Conservation (phyloP, 2,329 filamentous ascomycete genomes). For the Fusarium pseudocircinatum region DNA sequence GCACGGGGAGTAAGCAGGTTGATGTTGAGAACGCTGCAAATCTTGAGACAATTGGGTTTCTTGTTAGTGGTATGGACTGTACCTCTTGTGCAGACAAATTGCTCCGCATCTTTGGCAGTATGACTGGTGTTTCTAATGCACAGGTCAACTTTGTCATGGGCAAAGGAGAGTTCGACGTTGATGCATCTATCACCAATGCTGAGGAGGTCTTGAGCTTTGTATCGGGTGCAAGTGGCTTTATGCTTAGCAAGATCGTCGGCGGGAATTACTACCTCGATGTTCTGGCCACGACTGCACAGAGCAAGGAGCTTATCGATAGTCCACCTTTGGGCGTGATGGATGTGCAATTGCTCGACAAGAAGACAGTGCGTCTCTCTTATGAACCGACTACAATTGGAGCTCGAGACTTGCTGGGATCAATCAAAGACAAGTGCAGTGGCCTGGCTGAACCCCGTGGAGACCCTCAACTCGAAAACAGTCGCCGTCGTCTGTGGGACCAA, state of each 20-base stretch:
- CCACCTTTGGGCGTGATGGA: not conserved
- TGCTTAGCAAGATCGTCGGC: constrained; percentile 27
- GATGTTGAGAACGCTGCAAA: not conserved
- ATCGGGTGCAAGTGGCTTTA: constrained; percentile 44
- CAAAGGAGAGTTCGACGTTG: constrained; percentile 47
- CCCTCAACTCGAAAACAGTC: constrained; percentile 44
- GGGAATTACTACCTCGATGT: not conserved
- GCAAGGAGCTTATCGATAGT: not conserved
- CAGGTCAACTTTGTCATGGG: constrained; percentile 53
- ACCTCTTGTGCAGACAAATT: constrained; percentile 51
- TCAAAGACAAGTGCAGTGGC: constrained; percentile 31
- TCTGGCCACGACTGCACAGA: not conserved
- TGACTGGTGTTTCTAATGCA: constrained; percentile 45
- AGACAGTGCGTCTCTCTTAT: constrained; percentile 46
- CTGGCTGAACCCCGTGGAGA: constrained; percentile 48
- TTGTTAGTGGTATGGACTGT: constrained; percentile 51
- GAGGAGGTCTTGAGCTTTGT: constrained; percentile 30
- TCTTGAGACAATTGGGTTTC: not conserved
- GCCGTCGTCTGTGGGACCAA: constrained; percentile 46
- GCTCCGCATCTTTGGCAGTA: constrained; percentile 40
- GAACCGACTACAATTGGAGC: constrained; percentile 49
- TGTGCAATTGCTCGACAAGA: constrained; percentile 42
- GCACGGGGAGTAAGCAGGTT: not conserved
- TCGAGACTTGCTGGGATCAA: constrained; percentile 38
- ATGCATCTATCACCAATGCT: constrained; percentile 35